Conservation (phyloP, 345 rosid genomes). For the Eucalyptus urophylla region DNA sequence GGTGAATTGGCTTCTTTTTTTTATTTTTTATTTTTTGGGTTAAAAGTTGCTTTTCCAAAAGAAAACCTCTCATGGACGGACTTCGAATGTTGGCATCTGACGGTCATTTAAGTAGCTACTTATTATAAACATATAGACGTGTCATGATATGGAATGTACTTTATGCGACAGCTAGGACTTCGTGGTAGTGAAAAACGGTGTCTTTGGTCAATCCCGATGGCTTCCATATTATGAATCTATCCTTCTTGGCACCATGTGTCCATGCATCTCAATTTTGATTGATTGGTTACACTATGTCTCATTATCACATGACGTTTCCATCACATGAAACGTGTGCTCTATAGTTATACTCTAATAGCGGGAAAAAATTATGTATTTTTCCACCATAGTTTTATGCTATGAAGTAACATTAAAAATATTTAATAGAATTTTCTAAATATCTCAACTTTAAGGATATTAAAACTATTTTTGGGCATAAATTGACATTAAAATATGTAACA, state of each 20-base stretch:
- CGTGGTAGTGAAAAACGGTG: background rate
- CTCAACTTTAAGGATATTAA: background rate
- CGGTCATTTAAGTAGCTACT: background rate
- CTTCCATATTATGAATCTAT: too few species aligned
- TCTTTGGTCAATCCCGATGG: too few species aligned
- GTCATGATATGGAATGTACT: background rate
- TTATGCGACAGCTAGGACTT: background rate
- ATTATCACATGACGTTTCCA: background rate
- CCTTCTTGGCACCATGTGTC: too few species aligned
- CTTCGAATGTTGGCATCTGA: background rate
- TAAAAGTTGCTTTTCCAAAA: background rate
- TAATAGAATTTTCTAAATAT: background rate
- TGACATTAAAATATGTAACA: too few species aligned
- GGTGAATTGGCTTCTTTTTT: too few species aligned
- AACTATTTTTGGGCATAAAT: background rate
- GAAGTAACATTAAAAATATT: background rate
- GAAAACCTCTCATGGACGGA: background rate
- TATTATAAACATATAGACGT: background rate
- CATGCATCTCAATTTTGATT: background rate
- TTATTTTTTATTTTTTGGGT: too few species aligned
- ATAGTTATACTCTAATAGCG: rapidly evolving
- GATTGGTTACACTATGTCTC: rapidly evolving
- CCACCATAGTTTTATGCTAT: background rate
- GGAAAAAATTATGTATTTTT: background rate
- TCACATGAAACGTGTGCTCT: rapidly evolving